A percentile compares a stretch with the other conserved stretches of the same genome.
These are phyloP conservation scores for Acacia melanoxylon DNA, from an alignment of 306 rosid species.

Conservation along the genomic window DNA sequence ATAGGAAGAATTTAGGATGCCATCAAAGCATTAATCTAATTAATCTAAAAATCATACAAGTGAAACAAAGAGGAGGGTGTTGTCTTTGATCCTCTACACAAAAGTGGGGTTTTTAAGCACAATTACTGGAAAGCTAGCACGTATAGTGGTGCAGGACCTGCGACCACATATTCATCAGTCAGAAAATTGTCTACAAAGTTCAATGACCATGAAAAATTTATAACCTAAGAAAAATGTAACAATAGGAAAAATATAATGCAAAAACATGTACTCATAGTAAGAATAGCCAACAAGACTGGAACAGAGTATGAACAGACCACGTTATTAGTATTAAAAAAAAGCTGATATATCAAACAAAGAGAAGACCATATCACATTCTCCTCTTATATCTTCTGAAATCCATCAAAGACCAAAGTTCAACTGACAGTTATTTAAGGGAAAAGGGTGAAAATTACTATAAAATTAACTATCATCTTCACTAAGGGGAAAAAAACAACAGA, in stretches of 20 bases:
- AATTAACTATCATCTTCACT: constrained; percentile 20
- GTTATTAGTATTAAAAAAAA: constrained; percentile 8
- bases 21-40: constrained; percentile 12
- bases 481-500: constrained; percentile 9
- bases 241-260: constrained; percentile 12
- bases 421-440: not conserved
- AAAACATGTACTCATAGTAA: constrained; percentile 23
- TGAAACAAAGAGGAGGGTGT: constrained; percentile 38
- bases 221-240: constrained; percentile 30
- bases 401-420: constrained; percentile 19
- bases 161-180: constrained; percentile 83
- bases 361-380: not conserved
- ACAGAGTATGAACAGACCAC: constrained; percentile 14
- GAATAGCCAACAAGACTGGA: constrained; percentile 16
- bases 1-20: constrained; percentile 39
- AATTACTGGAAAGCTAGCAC: constrained; percentile 76
- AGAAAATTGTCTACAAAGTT: constrained; percentile 57
- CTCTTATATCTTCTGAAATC: constrained; percentile 23
- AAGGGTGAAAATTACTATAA: not conserved
- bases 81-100: constrained; percentile 51
- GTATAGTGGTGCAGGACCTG: constrained; percentile 89
- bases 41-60: constrained; percentile 13
- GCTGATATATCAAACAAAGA: not conserved
- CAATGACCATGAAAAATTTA: constrained; percentile 40
- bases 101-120: constrained; percentile 61